Evolutionary conservation across 2,329 filamentous ascomycete species (phyloP).

Genomic region (Lasiodiplodia theobromae): DNA sequence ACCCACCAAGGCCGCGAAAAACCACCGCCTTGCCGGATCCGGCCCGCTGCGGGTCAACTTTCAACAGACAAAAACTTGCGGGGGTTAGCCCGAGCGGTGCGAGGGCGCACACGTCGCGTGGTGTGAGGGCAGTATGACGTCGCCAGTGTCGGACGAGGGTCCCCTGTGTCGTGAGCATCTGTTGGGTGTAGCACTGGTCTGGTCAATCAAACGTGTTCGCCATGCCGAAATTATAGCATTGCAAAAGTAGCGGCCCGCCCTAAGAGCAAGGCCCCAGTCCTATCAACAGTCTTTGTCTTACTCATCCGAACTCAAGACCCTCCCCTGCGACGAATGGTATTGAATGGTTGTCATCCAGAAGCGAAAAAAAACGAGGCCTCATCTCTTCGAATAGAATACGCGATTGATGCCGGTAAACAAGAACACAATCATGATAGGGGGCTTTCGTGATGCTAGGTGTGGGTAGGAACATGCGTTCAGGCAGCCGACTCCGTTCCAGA

Average conservation of each 20-base stretch:
- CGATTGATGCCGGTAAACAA: constrained; percentile 22
- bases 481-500: constrained; percentile 14
- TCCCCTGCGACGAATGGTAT: constrained; percentile 19
- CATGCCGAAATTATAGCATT: constrained; percentile 24
- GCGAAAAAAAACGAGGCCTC: constrained; percentile 8
- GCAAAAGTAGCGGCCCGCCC: constrained; percentile 15
- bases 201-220: constrained; percentile 23
- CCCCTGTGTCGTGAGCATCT: constrained; percentile 14
- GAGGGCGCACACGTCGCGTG: constrained; percentile 21
- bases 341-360: constrained; percentile 23
- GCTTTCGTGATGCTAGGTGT: constrained; percentile 17
- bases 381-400: constrained; percentile 21
- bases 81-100: constrained; percentile 11
- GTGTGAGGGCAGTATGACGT: constrained; percentile 24
- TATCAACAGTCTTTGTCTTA: constrained; percentile 18
- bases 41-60: background rate
- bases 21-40: constrained; percentile 9
- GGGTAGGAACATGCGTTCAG: background rate
- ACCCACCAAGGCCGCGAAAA: background rate
- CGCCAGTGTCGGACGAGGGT: constrained; percentile 11
- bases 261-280: constrained; percentile 20
- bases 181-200: constrained; percentile 12
- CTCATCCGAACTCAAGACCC: constrained; percentile 10
- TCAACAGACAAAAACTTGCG: constrained; percentile 1
- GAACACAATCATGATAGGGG: constrained; percentile 16